Evolutionary conservation across 2,329 filamentous ascomycete species (phyloP).

Genomic region (Beauveria scarabaeidicola): DNA sequence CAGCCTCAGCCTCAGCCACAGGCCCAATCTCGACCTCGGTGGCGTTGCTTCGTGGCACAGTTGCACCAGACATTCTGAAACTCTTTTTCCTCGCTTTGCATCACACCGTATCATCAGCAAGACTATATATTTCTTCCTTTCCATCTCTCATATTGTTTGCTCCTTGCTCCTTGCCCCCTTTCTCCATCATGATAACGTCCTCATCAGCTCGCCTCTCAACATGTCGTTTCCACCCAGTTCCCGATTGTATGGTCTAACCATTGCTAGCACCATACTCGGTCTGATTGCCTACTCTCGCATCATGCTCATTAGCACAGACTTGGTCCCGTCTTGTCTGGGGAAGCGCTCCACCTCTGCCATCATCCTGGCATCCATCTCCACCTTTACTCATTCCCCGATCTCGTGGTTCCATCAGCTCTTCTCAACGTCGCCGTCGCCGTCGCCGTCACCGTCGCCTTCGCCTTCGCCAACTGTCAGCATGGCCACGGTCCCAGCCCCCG

Average conservation of each 20-base stretch:
- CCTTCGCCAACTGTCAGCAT: background rate
- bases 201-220: background rate
- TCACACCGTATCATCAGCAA: background rate
- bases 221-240: background rate
- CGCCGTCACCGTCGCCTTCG: background rate
- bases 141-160: background rate
- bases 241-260: background rate
- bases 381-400: background rate
- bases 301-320: background rate
- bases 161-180: background rate
- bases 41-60: background rate
- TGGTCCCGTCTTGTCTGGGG: background rate
- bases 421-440: background rate
- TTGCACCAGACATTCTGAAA: background rate
- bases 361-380: conserved; percentile 2
- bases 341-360: conserved; percentile 3
- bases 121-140: background rate
- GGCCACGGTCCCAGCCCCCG: background rate
- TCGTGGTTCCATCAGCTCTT: conserved; percentile 2
- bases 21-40: background rate
- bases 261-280: background rate
- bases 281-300: background rate
- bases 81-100: background rate
- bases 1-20: background rate
- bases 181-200: background rate